phyloP scores from a whole-genome alignment of 177 flowering plant species.

The Vitis hybrid region DNA sequence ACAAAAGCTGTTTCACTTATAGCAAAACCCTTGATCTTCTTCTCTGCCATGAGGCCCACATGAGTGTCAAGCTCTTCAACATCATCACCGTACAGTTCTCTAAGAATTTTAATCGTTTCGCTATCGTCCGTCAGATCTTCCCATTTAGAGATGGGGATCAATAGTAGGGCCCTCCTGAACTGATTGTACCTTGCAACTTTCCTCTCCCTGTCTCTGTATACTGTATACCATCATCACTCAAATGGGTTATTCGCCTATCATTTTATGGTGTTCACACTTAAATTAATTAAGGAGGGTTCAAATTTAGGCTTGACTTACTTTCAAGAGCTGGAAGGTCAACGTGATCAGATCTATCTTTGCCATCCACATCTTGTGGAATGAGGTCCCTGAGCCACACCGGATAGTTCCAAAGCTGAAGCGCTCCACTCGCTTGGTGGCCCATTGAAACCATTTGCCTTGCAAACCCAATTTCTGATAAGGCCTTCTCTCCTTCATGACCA shows the following conservation, averaged over 20 bases:
- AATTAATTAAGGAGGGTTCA: background rate
- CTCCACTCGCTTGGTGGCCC: conserved; percentile 58
- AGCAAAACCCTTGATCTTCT: conserved; percentile 59
- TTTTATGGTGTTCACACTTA: no score
- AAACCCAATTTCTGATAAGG: conserved; percentile 37
- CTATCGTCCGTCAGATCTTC: conserved; percentile 47
- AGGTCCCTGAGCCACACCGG: conserved; percentile 53
- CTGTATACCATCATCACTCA: conserved; percentile 12
- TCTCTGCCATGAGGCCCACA: conserved; percentile 52
- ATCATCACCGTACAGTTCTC: conserved; percentile 43
- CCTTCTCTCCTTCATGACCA: conserved; percentile 38
- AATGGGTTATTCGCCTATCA: background rate
- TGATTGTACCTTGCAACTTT: conserved; percentile 47
- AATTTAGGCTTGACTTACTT: conserved; percentile 20
- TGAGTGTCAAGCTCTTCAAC: conserved; percentile 48
- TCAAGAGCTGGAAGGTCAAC: conserved; percentile 50
- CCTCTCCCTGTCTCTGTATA: conserved; percentile 53
- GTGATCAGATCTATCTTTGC: conserved; percentile 35
- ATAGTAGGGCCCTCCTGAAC: conserved; percentile 38
- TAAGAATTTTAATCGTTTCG: conserved; percentile 31
- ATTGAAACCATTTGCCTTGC: conserved; percentile 41
- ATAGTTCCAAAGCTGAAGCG: conserved; percentile 44
- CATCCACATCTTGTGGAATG: conserved; percentile 40
- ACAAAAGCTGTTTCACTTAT: conserved; percentile 53
- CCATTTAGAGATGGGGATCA: conserved; percentile 49